Conservation (phyloP, 2,329 filamentous ascomycete genomes). For the Fusarium sp. region DNA sequence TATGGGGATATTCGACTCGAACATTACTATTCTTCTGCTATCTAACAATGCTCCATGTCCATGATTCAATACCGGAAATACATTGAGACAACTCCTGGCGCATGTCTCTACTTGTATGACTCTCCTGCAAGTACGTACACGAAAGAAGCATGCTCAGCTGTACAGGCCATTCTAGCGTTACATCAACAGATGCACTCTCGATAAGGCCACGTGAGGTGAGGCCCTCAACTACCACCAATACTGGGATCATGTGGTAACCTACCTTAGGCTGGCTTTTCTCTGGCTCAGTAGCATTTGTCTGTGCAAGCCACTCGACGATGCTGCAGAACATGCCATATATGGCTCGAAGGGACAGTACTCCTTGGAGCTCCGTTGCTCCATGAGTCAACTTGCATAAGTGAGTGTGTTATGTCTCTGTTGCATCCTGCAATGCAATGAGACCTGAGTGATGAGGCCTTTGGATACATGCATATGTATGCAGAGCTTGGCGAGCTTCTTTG, state of each 20-base stretch:
- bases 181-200: constrained; percentile 16
- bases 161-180: constrained; percentile 32
- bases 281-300: not conserved
- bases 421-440: constrained; percentile 5
- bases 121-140: not conserved
- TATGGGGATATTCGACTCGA: not conserved
- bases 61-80: not conserved
- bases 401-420: not conserved
- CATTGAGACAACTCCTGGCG: not conserved
- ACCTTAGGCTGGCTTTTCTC: not conserved
- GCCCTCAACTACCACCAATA: constrained; percentile 20
- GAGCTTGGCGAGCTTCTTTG: constrained; percentile 6
- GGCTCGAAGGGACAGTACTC: not conserved
- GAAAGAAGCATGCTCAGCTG: constrained; percentile 19
- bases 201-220: constrained; percentile 39
- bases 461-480: not conserved
- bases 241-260: constrained; percentile 20
- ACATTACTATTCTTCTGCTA: not conserved
- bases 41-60: not conserved
- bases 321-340: not conserved
- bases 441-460: not conserved
- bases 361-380: not conserved
- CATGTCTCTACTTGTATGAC: not conserved
- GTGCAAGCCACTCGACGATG: not conserved
- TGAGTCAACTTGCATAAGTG: constrained; percentile 1